Conservation (phyloP, 352 stramenopile species). For the Globisporangium abappressorium region DNA sequence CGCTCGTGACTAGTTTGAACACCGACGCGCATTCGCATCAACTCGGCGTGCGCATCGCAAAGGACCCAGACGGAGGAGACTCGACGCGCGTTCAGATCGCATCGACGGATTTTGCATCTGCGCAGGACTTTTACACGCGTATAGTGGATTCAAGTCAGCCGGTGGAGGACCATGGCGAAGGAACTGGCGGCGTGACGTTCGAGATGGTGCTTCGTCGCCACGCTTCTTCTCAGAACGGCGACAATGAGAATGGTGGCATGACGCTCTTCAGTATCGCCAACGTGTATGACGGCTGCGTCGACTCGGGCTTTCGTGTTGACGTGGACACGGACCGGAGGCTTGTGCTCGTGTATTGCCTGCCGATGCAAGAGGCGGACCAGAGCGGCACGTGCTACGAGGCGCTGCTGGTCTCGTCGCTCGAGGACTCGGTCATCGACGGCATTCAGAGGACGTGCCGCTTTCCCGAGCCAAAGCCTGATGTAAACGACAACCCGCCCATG, state of each 20-base stretch:
- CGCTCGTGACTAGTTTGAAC: conserved; percentile 31
- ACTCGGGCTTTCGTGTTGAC: conserved; percentile 68
- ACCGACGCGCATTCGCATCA: conserved; percentile 26
- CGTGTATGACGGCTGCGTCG: conserved; percentile 52
- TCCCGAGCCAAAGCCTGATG: conserved; percentile 25
- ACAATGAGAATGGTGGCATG: conserved; percentile 40
- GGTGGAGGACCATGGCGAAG: not conserved
- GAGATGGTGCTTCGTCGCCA: conserved; percentile 60
- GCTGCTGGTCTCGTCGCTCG: conserved; percentile 27
- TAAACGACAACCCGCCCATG: conserved; percentile 48
- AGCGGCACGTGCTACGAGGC: conserved; percentile 54
- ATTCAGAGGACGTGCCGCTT: conserved; percentile 21
- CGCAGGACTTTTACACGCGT: conserved; percentile 47
- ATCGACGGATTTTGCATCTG: conserved; percentile 43
- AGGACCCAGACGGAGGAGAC: conserved; percentile 24
- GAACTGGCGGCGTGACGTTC: conserved; percentile 48
- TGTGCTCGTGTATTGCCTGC: conserved; percentile 63
- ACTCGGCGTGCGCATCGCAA: conserved; percentile 39
- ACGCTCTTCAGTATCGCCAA: conserved; percentile 74
- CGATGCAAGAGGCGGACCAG: conserved; percentile 29
- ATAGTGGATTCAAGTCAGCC: conserved; percentile 18
- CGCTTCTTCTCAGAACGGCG: conserved; percentile 11
- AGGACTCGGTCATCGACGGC: conserved; percentile 19
- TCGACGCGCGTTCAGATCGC: conserved; percentile 45
- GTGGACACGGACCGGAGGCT: conserved; percentile 52